Base-by-base conservation (phyloP, 768 basidiomycete species). In the Mycena epipterygia region DNA sequence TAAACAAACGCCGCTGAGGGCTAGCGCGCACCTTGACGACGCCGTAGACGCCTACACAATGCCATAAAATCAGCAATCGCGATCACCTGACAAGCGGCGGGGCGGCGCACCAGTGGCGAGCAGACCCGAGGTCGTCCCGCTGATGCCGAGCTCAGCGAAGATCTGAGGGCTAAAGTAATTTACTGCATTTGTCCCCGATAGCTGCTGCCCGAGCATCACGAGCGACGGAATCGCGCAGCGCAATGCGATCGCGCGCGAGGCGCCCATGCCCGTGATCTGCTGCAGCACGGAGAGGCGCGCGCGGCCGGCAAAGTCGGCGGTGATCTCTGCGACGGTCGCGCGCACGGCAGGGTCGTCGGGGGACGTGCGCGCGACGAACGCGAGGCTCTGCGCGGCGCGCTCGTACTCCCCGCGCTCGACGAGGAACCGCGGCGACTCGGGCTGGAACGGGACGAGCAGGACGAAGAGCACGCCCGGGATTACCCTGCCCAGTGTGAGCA, bases 341-440 rank as follows among this genome's bases (percentile, higher is more conserved):
- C 79, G 64, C 13, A 89, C 84, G 17, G 71, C 74, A 23, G 77
- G 74, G 68, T 87, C 82, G 44, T 82, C 79, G 2, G 77, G 61
- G 27, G 76, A 63, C 11, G 73, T 80, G 59, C 83, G 76, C 44
- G 73, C 75, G 6, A 79, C 79, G 60, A 78, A 87, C 7, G 85
- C 86, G 11, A 86, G 81, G n/a, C 78, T 81, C 25, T 46, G 76
- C 0, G 81, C 83, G 23, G 88, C 88, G 33, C 81, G 79, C 14
- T 84, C 83, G 46, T 83, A 80, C 35, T 81, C 78, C 25, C 82
- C 80, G 61, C 84, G 80, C 72, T 88, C 88, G 39, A 86, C 87
- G 25, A 89, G 77, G 86, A 87, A 89, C 23, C 88, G 81, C 12
- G 89, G 89, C 1, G 88, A 89, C 70, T 89, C 89, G 12, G 87